phyloP scores from a whole-genome alignment of 768 basidiomycete genomes.

The Austroboletus festivus region DNA sequence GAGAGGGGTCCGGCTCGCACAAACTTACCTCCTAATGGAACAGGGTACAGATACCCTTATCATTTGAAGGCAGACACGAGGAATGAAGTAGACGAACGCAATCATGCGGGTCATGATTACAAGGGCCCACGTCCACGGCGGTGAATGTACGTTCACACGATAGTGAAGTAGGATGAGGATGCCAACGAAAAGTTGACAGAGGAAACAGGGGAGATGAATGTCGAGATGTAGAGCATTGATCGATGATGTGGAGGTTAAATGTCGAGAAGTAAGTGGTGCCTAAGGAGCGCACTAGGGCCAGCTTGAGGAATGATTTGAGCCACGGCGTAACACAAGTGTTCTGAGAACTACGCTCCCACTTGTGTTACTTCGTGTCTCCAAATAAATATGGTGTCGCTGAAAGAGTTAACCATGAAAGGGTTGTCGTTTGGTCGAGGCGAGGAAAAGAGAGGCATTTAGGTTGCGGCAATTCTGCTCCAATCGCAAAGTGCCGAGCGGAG shows the following conservation, averaged over 20 bases:
- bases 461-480: constrained; percentile 44
- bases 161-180: constrained; percentile 10
- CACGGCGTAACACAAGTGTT: constrained; percentile 35
- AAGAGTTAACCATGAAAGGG: neutral
- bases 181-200: neutral
- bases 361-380: constrained; percentile 25
- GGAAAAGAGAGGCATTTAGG: too few relatives aligned
- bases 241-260: too few relatives aligned
- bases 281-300: neutral
- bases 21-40: too few relatives aligned
- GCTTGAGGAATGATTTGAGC: neutral
- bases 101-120: neutral
- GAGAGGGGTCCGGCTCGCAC: too few relatives aligned
- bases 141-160: neutral
- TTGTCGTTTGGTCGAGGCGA: neutral
- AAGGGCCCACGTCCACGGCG: neutral
- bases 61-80: constrained; percentile 2
- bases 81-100: constrained; percentile 4
- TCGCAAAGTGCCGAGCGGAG: constrained; percentile 27
- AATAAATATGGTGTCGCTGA: too few relatives aligned
- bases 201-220: neutral
- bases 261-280: neutral
- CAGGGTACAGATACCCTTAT: neutral
- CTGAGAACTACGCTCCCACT: constrained; percentile 48
- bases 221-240: neutral